phyloP scores from a whole-genome alignment of 2,329 filamentous ascomycete genomes.

The Geosmithia morbida region DNA sequence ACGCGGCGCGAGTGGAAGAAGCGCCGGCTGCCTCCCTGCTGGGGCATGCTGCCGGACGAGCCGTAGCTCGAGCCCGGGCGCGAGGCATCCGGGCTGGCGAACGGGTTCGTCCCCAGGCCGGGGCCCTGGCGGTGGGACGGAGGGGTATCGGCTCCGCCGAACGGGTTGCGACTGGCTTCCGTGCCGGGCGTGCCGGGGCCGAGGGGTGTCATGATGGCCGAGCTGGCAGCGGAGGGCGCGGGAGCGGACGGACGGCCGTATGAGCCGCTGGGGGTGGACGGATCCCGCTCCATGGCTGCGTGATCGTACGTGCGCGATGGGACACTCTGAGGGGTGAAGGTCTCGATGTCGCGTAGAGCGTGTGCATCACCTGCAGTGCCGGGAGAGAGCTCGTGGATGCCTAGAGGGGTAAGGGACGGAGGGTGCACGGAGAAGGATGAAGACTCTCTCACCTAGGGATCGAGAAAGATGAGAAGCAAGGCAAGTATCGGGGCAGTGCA shows the following conservation, averaged over 20 bases:
- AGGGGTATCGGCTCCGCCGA: slow-evolving; percentile 22
- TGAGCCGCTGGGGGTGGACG: slow-evolving; percentile 10
- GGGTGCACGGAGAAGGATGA: too few species aligned
- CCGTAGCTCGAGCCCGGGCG: slow-evolving; percentile 32
- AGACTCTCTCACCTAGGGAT: too few species aligned
- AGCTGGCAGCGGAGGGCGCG: slow-evolving; percentile 18
- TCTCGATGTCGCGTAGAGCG: too few species aligned
- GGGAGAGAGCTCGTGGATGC: too few species aligned
- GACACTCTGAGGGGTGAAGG: too few species aligned
- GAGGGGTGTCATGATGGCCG: slow-evolving; percentile 22
- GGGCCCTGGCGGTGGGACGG: slow-evolving; percentile 15
- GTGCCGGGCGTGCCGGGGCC: slow-evolving; percentile 26
- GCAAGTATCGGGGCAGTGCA: too few species aligned
- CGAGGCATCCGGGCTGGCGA: slow-evolving; percentile 27
- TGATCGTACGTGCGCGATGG: too few species aligned
- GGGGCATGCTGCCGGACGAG: slow-evolving; percentile 23
- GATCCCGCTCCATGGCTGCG: slow-evolving; percentile 13
- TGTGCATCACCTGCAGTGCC: too few species aligned
- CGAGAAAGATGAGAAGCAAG: too few species aligned
- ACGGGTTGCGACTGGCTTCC: slow-evolving; percentile 22
- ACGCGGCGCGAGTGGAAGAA: slow-evolving; percentile 66
- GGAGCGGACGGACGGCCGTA: slow-evolving; percentile 10
- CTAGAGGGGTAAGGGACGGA: too few species aligned
- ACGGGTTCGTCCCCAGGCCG: slow-evolving; percentile 22
- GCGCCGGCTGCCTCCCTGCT: slow-evolving; percentile 22